Evolutionary conservation across 352 stramenopile species (phyloP).

Genomic region (Globisporangium cylindrosporum): DNA sequence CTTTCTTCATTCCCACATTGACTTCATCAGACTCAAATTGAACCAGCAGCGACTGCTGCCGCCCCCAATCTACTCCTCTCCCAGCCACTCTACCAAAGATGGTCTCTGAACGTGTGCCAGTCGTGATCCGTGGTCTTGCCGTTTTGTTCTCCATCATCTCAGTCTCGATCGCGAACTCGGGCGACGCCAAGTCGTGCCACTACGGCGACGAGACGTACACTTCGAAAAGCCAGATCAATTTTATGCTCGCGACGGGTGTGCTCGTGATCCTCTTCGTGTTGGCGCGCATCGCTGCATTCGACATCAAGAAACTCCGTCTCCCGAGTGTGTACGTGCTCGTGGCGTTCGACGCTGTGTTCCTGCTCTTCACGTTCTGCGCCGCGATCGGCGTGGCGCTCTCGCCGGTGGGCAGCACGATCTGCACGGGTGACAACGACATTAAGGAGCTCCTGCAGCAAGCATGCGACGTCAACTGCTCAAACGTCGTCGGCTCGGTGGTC

Average conservation of each 20-base stretch:
- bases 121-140: conserved; percentile 37
- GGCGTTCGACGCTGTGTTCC: conserved; percentile 45
- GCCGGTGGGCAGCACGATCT: conserved; percentile 50
- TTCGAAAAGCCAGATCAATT: conserved; percentile 55
- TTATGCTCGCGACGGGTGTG: conserved; percentile 41
- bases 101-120: conserved; percentile 36
- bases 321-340: conserved; percentile 37
- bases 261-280: conserved; percentile 34
- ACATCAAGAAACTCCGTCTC: conserved; percentile 50
- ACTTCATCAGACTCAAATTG: neutral
- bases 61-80: neutral
- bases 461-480: conserved; percentile 63
- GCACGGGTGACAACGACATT: conserved; percentile 46
- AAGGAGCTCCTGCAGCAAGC: conserved; percentile 51
- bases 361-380: conserved; percentile 57
- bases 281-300: conserved; percentile 45
- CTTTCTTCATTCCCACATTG: conserved; percentile 3
- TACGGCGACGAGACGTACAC: conserved; percentile 51
- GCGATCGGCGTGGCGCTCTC: conserved; percentile 52
- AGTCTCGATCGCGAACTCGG: conserved; percentile 28
- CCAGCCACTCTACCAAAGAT: neutral
- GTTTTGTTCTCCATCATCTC: conserved; percentile 45
- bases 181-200: conserved; percentile 50
- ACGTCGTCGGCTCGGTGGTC: conserved; percentile 48
- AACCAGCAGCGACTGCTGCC: neutral